Conservation (phyloP, 768 basidiomycete genomes). For the Dioszegia crocea region DNA sequence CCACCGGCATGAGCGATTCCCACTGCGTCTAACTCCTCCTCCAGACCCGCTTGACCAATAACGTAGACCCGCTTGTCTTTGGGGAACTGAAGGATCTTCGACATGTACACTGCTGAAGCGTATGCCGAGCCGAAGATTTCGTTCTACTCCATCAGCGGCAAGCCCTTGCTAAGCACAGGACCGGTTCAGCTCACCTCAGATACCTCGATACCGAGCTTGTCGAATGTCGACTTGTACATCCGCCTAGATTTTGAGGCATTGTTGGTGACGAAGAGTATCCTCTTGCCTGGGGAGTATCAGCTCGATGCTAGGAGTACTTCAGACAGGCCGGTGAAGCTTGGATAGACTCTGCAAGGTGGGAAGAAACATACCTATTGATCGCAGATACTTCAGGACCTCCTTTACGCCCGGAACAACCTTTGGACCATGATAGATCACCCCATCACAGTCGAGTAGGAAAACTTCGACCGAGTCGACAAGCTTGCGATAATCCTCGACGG, state of each 20-base stretch:
- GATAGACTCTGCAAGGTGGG: not conserved
- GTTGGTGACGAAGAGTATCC: slow-evolving; percentile 89
- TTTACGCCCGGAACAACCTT: slow-evolving; percentile 70
- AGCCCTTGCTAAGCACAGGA: not conserved
- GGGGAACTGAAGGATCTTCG: slow-evolving; percentile 80
- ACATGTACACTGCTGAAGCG: slow-evolving; percentile 75
- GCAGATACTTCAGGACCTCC: slow-evolving; percentile 68
- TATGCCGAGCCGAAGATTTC: slow-evolving; percentile 97
- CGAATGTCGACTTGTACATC: slow-evolving; percentile 85
- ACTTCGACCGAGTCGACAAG: slow-evolving; percentile 71
- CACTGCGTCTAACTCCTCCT: slow-evolving; percentile 86
- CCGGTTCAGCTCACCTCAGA: slow-evolving; percentile 71
- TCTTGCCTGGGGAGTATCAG: slow-evolving; percentile 59
- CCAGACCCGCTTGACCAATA: slow-evolving; percentile 83
- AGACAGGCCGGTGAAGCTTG: no score
- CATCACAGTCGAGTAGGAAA: slow-evolving; percentile 95
- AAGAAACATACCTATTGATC: slow-evolving; percentile 61
- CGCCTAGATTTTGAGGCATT: slow-evolving; percentile 90
- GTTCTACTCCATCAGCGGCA: slow-evolving; percentile 58
- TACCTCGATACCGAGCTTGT: slow-evolving; percentile 78
- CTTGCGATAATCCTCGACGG: slow-evolving; percentile 48
- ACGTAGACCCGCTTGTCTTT: slow-evolving; percentile 93
- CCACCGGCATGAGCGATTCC: slow-evolving; percentile 77
- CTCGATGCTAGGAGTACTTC: not conserved
- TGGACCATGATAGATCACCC: slow-evolving; percentile 87